Percentiles rank a stretch among this genome's conserved stretches.
Conservation (phyloP, 257 asterid species). For the Leonotis leonurus region DNA sequence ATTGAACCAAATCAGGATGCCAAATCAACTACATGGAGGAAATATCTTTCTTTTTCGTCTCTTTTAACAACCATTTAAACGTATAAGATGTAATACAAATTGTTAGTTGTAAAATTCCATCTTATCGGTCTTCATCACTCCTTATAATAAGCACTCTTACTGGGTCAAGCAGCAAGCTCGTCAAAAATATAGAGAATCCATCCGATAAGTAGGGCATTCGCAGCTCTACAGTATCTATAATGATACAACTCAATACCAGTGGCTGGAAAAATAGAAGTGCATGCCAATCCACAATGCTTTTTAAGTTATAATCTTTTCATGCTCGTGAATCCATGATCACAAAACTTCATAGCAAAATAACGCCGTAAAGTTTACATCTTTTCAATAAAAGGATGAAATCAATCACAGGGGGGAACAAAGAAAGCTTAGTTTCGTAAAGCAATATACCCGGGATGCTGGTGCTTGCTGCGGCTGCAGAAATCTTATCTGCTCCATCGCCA, state of each 20-base stretch:
- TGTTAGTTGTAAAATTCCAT: background rate
- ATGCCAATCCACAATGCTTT: background rate
- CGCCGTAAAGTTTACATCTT: background rate
- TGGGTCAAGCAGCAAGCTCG: background rate
- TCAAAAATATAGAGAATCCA: background rate
- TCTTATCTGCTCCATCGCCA: constrained; percentile 58
- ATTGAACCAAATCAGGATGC: background rate
- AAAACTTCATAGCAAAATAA: background rate
- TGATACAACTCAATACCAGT: background rate
- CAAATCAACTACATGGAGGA: background rate
- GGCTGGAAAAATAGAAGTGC: background rate
- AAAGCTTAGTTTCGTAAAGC: constrained; percentile 10
- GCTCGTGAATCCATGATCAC: background rate
- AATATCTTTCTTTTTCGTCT: background rate
- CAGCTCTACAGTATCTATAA: background rate
- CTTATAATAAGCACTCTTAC: background rate
- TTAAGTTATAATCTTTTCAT: background rate
- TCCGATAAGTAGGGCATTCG: background rate
- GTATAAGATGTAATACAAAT: background rate
- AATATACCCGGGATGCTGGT: constrained; percentile 47
- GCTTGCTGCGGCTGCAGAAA: constrained; percentile 49
- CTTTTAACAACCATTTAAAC: background rate
- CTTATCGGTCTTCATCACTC: background rate
- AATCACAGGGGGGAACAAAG: constrained; percentile 1
- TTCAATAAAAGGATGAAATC: background rate